Conservation (phyloP, 345 rosid genomes). For the Camelina neglecta region DNA sequence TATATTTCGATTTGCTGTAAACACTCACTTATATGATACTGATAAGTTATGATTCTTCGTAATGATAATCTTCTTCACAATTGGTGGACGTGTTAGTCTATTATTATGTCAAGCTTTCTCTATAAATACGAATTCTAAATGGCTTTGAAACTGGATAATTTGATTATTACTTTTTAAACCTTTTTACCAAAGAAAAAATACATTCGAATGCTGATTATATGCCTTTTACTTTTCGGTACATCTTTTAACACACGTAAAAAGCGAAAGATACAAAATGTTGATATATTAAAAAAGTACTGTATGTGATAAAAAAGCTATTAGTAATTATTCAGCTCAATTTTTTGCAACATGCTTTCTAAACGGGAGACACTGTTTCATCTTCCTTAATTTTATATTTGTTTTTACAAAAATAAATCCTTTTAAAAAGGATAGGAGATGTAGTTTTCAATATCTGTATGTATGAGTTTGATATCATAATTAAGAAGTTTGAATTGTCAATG, state of each 20-base stretch:
- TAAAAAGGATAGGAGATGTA: conserved; percentile 12
- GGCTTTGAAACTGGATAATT: conserved; percentile 20
- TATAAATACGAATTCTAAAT: conserved; percentile 3
- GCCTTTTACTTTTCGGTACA: conserved; percentile 47
- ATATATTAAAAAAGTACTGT: conserved; percentile 10
- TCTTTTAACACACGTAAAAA: conserved; percentile 50
- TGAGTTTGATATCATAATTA: not conserved
- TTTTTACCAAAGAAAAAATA: conserved; percentile 29
- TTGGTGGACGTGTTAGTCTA: not conserved
- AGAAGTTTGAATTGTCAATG: not conserved
- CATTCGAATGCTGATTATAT: conserved; percentile 41
- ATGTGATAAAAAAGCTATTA: conserved; percentile 29
- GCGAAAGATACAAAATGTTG: conserved; percentile 35
- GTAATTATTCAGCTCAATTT: conserved; percentile 43
- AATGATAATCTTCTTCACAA: conserved; percentile 1
- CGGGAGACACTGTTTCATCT: conserved; percentile 48
- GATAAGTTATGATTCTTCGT: conserved; percentile 2
- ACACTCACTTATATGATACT: not conserved
- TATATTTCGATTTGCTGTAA: not conserved
- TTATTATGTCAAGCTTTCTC: not conserved
- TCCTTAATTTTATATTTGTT: conserved; percentile 5
- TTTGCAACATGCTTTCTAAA: conserved; percentile 44
- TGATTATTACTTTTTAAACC: not conserved
- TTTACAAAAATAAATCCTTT: conserved; percentile 13
- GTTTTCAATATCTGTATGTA: not conserved